phyloP scores from a whole-genome alignment of 2,329 filamentous ascomycete genomes.

The Diaporthe citrichinensis region DNA sequence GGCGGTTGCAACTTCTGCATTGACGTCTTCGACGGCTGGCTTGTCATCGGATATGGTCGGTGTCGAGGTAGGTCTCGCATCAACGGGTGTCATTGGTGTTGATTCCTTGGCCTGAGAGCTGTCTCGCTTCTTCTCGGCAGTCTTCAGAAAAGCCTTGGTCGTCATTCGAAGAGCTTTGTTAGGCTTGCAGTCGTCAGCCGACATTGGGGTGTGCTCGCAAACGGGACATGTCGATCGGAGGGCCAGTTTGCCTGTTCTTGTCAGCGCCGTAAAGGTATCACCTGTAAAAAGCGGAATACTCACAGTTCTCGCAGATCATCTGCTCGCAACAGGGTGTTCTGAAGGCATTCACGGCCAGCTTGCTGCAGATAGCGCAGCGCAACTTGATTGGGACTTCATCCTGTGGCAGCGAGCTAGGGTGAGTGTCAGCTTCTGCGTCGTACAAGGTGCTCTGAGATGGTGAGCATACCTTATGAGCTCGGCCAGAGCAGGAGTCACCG shows the following conservation, averaged over 20 bases:
- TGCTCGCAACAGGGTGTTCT: slow-evolving; percentile 96
- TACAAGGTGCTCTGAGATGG: not conserved
- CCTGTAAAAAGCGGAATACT: slow-evolving; percentile 9
- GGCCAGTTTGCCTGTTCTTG: slow-evolving; percentile 77
- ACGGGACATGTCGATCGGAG: slow-evolving; percentile 88
- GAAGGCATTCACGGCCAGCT: slow-evolving; percentile 90
- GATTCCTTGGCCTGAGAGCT: slow-evolving; percentile 68
- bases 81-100: slow-evolving; percentile 58
- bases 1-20: slow-evolving; percentile 16
- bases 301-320: slow-evolving; percentile 92
- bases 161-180: slow-evolving; percentile 95
- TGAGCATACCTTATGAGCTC: slow-evolving; percentile 70
- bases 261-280: slow-evolving; percentile 35
- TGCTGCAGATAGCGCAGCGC: slow-evolving; percentile 93
- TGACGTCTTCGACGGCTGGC: slow-evolving; percentile 5
- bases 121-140: slow-evolving; percentile 90
- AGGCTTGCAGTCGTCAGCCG: slow-evolving; percentile 86
- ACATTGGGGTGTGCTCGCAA: slow-evolving; percentile 92
- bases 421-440: slow-evolving; percentile 40
- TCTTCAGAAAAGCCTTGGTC: slow-evolving; percentile 90
- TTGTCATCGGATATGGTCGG: slow-evolving; percentile 43
- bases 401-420: slow-evolving; percentile 77
- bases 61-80: slow-evolving; percentile 54
- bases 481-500: slow-evolving; percentile 65
- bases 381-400: slow-evolving; percentile 97